These are phyloP conservation scores for Wickerhamiella australiensis DNA, from an alignment of 805 yeast species.

Conservation along the genomic window DNA sequence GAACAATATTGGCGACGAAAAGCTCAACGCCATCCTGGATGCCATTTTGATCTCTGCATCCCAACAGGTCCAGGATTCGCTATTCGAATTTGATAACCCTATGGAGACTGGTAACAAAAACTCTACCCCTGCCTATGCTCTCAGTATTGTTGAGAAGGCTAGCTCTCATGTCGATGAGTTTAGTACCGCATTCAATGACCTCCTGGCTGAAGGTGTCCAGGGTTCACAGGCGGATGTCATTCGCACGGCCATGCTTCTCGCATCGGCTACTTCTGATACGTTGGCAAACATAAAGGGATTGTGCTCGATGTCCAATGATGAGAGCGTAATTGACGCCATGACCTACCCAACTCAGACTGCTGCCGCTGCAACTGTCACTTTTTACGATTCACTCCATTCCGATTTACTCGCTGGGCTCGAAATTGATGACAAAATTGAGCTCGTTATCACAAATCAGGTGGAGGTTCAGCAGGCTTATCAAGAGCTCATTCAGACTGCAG, in stretches of 20 bases:
- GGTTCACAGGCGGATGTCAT: constrained; percentile 42
- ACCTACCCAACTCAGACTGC: constrained; percentile 48
- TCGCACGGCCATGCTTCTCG: constrained; percentile 48
- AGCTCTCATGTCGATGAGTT: constrained; percentile 66
- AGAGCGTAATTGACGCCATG: constrained; percentile 49
- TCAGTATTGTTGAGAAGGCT: constrained; percentile 58
- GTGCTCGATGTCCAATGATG: constrained; percentile 37
- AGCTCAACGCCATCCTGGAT: constrained; percentile 42
- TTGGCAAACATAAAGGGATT: constrained; percentile 62
- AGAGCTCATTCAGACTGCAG: constrained; percentile 42
- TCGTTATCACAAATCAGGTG: constrained; percentile 62
- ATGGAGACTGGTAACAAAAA: constrained; percentile 73
- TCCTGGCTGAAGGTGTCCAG: constrained; percentile 63
- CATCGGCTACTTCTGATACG: constrained; percentile 50
- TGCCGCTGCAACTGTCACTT: constrained; percentile 50
- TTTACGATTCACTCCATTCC: constrained; percentile 48
- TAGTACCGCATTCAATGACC: constrained; percentile 62
- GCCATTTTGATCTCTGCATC: constrained; percentile 58
- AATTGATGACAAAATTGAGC: constrained; percentile 56
- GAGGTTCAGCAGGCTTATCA: constrained; percentile 64
- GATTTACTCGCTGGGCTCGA: constrained; percentile 36
- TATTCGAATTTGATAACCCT: constrained; percentile 60
- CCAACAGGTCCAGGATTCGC: constrained; percentile 58
- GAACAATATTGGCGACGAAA: not conserved
- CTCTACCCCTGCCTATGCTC: constrained; percentile 55